A percentile compares a stretch with the other conserved stretches of the same genome.
phyloP scores from a whole-genome alignment of 1,284 basidiomycete species.

The Sanghuangporus sanghuang region DNA sequence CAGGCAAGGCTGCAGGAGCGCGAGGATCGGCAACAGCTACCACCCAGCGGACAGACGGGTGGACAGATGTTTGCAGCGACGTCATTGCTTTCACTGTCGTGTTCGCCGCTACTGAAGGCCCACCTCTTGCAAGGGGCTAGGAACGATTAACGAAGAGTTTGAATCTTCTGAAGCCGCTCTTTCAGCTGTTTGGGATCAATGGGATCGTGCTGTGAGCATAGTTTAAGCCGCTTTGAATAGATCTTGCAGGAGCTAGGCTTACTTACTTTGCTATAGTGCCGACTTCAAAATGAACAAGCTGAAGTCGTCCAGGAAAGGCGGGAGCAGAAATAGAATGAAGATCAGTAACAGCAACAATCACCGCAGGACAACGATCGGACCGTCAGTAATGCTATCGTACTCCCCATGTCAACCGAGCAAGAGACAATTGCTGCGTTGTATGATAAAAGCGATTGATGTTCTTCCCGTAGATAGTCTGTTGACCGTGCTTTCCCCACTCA shows the following conservation, averaged over 20 bases:
- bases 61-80: slow-evolving; percentile 73
- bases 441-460: not conserved
- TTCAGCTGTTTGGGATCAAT: slow-evolving; percentile 72
- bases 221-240: too few relatives aligned
- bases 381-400: not conserved
- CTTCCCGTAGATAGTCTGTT: not conserved
- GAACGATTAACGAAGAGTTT: slow-evolving; percentile 71
- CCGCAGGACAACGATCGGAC: slow-evolving; percentile 11
- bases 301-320: too few relatives aligned
- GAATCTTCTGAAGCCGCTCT: slow-evolving; percentile 70
- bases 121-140: slow-evolving; percentile 62
- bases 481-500: not conserved
- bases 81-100: slow-evolving; percentile 64
- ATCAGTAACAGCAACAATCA: not conserved
- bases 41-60: slow-evolving; percentile 31
- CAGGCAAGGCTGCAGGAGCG: too few relatives aligned
- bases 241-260: too few relatives aligned
- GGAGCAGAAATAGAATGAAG: not conserved
- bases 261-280: too few relatives aligned
- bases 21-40: slow-evolving; percentile 26
- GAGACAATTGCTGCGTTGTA: not conserved
- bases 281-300: too few relatives aligned
- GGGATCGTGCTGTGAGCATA: too few relatives aligned
- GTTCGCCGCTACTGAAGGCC: slow-evolving; percentile 63
- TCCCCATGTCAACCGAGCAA: not conserved